Evolutionary conservation across 139 green algal genomes (phyloP).

Genomic region (Gonium pectorale): DNA sequence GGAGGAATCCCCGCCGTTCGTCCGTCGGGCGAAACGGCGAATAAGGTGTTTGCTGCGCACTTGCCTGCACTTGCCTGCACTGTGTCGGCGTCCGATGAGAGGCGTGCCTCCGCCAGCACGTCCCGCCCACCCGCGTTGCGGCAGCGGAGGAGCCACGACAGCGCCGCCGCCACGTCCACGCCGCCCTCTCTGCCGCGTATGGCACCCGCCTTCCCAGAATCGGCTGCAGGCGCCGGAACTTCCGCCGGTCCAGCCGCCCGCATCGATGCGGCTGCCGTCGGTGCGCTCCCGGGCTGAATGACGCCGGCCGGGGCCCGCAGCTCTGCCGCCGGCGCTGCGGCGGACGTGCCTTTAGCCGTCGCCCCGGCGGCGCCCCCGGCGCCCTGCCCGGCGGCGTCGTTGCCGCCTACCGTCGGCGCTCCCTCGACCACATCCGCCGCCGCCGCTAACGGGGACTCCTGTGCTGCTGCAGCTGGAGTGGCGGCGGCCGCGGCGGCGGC

Average conservation of each 20-base stretch:
- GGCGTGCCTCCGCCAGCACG: slow-evolving; percentile 24
- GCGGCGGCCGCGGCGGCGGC: neutral
- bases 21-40: no score
- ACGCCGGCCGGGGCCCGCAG: neutral
- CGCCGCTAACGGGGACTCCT: no score
- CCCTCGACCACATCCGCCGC: no score
- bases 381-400: neutral
- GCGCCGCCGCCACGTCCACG: neutral
- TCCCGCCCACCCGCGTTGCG: slow-evolving; percentile 32
- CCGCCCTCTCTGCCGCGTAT: no score
- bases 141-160: neutral
- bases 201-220: neutral
- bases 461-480: no score
- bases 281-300: no score
- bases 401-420: neutral
- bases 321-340: neutral
- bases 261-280: neutral
- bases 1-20: no score
- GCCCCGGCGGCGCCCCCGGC: neutral
- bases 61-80: neutral
- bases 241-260: neutral
- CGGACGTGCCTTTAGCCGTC: neutral
- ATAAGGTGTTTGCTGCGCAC: no score
- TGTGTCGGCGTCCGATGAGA: neutral
- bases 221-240: neutral